Evolutionary conservation across 2,329 filamentous ascomycete species (phyloP), one percentile per base, ranked within the genome.

Genomic region (Kalmusia sp.): DNA sequence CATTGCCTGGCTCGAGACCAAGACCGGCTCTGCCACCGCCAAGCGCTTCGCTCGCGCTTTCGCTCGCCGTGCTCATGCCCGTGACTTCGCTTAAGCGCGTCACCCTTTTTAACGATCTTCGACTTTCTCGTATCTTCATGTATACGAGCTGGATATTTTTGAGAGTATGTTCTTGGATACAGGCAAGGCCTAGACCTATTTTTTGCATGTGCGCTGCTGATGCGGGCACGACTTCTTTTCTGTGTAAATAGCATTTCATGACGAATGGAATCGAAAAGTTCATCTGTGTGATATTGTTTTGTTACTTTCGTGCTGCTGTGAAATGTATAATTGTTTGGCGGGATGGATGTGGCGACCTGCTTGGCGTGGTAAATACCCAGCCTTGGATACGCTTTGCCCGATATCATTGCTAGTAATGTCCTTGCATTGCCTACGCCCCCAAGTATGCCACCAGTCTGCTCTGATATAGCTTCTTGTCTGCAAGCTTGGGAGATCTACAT

Each of bases 41-140:
- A 37, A 43, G 40, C 48, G 48, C 39, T 51, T 51, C 38, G 59
- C 58, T 33, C 54, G 58, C 45, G 59, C 63, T 50, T 41, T 49
- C 46, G 58, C 59, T 46, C 58, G 61, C 57, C 67, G 65, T 47
- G 53, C 59, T 17, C 79, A 70, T 59, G 73, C 67, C 17, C 79
- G 78, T 31, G 53, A 74, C 22, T 76, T 73, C 25, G 61, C 67
- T 30, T 80, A 78, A 58, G 70, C 68, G 15, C 25, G 58, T 41
- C 31, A 15, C 31, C 11, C 19, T 28, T 1, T n/a, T 37, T 38
- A 9, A 37, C 15, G 22, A 47, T 38, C 33, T 47, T 47, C 33
- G 21, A 6, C 15, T 15, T 37, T 37, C 44, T 47, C 14, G 28
- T 46, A 28, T 34, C 19, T 19, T n/a, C 4, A 12, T 37, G 9